Evolutionary conservation across 2,329 filamentous ascomycete genomes (phyloP).

Genomic region (Chalaropsis ovoidea): DNA sequence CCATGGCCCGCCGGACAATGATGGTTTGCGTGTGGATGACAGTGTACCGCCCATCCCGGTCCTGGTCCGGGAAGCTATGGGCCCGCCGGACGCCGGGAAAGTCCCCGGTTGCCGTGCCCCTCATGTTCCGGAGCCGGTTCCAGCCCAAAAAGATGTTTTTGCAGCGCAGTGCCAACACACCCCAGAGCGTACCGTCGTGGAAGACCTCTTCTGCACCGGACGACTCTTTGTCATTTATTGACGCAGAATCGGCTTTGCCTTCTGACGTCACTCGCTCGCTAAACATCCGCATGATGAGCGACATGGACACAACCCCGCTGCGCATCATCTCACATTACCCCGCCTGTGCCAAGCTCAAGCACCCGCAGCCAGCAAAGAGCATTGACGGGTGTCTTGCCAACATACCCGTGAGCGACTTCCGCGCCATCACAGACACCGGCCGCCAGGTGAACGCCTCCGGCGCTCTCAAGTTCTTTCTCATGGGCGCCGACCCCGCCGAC

Average conservation of each 20-base stretch:
- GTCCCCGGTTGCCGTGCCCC: constrained; percentile 25
- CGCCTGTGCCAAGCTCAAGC: constrained; percentile 17
- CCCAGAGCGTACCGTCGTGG: neutral
- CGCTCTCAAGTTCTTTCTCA: constrained; percentile 24
- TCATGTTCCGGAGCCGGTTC: constrained; percentile 25
- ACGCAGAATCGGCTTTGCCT: neutral
- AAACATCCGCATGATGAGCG: constrained; percentile 21
- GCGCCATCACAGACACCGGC: constrained; percentile 15
- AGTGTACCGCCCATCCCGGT: constrained; percentile 21
- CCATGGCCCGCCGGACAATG: constrained; percentile 19
- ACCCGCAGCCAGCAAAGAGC: constrained; percentile 19
- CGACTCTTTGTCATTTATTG: neutral
- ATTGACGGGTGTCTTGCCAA: constrained; percentile 22
- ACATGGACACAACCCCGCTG: constrained; percentile 20
- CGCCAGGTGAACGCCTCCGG: constrained; percentile 17
- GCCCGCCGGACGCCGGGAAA: constrained; percentile 23
- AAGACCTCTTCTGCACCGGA: neutral
- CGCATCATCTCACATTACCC: constrained; percentile 26
- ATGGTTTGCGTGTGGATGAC: constrained; percentile 27
- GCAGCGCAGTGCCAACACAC: constrained; percentile 20
- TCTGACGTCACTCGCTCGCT: constrained; percentile 2
- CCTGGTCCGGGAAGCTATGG: constrained; percentile 20
- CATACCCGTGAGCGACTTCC: constrained; percentile 17
- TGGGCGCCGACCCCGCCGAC: constrained; percentile 20
- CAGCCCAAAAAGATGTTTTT: constrained; percentile 25